A percentile compares a stretch with the other conserved stretches of the same genome.
phyloP scores from a whole-genome alignment of 2,329 filamentous ascomycete genomes.

The Cladophialophora chaetospira region DNA sequence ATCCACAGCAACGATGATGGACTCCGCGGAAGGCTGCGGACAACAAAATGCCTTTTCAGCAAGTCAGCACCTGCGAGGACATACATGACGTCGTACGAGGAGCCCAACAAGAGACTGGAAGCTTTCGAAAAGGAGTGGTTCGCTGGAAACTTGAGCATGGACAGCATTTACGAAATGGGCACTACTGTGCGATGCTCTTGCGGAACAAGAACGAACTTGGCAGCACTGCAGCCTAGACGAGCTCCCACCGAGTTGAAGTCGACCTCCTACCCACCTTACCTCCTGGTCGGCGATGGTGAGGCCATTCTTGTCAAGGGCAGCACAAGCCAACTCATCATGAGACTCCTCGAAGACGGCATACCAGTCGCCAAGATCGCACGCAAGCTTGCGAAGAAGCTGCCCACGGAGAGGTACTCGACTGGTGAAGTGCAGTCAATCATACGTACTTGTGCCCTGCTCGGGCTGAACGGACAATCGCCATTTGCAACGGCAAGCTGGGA shows the following conservation, averaged over 20 bases:
- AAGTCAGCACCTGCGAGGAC: not conserved
- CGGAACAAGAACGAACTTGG: not conserved
- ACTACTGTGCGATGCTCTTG: not conserved
- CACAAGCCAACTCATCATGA: conserved; percentile 19
- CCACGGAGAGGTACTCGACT: conserved; percentile 7
- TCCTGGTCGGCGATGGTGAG: not conserved
- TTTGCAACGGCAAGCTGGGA: conserved; percentile 15
- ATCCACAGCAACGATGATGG: not conserved
- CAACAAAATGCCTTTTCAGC: not conserved
- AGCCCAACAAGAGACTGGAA: not conserved
- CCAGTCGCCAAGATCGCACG: not conserved
- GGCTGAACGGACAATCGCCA: conserved; percentile 12
- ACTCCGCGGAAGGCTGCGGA: not conserved
- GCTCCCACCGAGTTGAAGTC: not conserved
- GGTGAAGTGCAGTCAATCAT: conserved; percentile 12
- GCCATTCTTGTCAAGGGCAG: conserved; percentile 17
- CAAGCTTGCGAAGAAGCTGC: not conserved
- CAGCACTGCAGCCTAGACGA: not conserved
- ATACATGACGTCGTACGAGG: not conserved
- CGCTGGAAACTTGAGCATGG: conserved; percentile 1
- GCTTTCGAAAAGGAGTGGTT: not conserved
- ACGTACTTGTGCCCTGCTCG: not conserved
- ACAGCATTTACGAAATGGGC: not conserved
- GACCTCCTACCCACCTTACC: conserved; percentile 15
- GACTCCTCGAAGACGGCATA: conserved; percentile 3